Base-by-base conservation (phyloP, 2,329 filamentous ascomycete species). In the Pseudofabraea citricarpa region DNA sequence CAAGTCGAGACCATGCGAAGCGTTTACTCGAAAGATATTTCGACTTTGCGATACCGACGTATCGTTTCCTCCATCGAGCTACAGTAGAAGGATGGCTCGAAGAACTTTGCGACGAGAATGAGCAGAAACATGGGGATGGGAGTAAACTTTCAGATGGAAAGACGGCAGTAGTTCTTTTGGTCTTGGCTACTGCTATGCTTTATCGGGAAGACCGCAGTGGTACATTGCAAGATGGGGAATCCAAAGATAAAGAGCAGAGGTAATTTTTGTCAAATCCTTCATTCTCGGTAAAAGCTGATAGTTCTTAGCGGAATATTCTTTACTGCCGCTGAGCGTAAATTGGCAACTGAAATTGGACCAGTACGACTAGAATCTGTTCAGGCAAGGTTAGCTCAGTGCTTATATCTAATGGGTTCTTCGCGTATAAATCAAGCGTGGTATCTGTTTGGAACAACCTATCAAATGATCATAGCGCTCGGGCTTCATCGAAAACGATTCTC, bases 401-500 rank as follows among this genome's bases (percentile, higher is more conserved):
- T 82, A 8, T 82, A 80, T 47, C 64, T 82, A 16, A 64, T 82
- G 0, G 73, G 71, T 3, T 78, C 78, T 0, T 78, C 77, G 1
- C 68, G 78, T 0, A 73, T 79, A 53, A 81, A 81, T 43, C 72
- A 79, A 31, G 77, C 74, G 15, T 81, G 77, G 75, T 79, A 76
- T 52, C 64, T 72, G 2, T 81, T 82, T 53, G 77, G 78, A 0
- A 78, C 70, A 2, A 69, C 73, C 0, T 62, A 77, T 2, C 78
- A 77, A 39, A 67, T 81, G 1, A 65, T 73, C 1, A 66, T 71
- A 2, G 71, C 65, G 0, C 59, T 77, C 2, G 72, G 73, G 2
- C 44, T 69, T 16, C 64, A 71, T 46, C 61, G 69, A 7, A 63
- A 65, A 40, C 56, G 72, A 35, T 65, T 74, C 31, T 15, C 40